Base-by-base conservation (phyloP, 1,284 basidiomycete genomes). In the Phellopilus nigrolimitatus region DNA sequence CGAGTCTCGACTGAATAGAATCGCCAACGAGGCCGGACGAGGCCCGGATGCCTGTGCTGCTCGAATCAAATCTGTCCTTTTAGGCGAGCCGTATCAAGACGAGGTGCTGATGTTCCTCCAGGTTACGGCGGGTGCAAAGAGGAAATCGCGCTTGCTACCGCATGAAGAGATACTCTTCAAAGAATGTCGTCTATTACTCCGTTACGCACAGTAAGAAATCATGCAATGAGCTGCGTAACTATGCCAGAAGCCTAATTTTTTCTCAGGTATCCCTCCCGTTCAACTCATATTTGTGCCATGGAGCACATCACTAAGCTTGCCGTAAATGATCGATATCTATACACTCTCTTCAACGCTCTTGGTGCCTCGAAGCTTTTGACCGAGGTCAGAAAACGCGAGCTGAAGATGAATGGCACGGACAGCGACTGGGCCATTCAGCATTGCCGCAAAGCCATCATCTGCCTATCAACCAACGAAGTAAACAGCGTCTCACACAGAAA, bases 401-500 rank as follows among this genome's bases (percentile, higher is more conserved):
- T 41, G 39, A 41, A 41, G 17, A 21, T 15, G 6, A 13, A 17
- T 21, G 22, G 22, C 24, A 13, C 5, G 5, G 39, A 41, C 7
- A 41, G 39, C 12, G 39, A 41, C 17, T 41, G 39, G 39, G 15
- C 24, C 24, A 21, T 41, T 1, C 39, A 13, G 21, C 24, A 41
- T 10, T 41, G 39, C 39, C 39, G 39, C 15, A 41, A 41, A 21
- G 39, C 39, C 13, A 15, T 41, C 39, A 41, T 41, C 39, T 41
- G n/a, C 21, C 39, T 41, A 4, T 41, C 39, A 12, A 25, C 12
- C 13, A 41, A 41, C 13, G 39, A 41, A 41, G n/a, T n/a, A n/a
- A n/a, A n/a, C n/a, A n/a, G n/a, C n/a, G n/a, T n/a, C n/a, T 33
- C n/a, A 33, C 31, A 33, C 31, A 33, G 31, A 33, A 9, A 33